Base-by-base conservation (phyloP, 176 grass and related monocot species). In the Musa beccarii region DNA sequence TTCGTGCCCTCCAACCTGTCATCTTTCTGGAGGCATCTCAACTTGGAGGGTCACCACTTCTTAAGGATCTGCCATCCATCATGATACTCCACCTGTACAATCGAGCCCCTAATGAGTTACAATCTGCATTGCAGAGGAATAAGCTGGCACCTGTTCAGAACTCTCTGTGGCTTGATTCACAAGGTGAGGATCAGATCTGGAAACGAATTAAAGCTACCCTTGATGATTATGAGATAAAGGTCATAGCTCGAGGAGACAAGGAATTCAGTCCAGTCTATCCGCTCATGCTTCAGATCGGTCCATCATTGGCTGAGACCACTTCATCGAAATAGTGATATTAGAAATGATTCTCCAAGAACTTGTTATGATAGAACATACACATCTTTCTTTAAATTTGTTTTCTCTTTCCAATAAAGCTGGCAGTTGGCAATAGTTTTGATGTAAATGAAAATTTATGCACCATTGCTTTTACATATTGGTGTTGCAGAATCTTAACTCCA, bases 1-100 rank as follows among this genome's bases (percentile, higher is more conserved):
- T 95, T 49, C 81, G 91, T 52, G 88, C 95, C 15, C 89, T 99
- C 83, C 82, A 91, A 1, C 95, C 95, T 13, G 73, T 99, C 25
- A 75, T 99, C 53, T 99, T 99, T 80, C 76, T 99, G 84, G 95
- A 99, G 81, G 89, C 84, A 16, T 87, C 85, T 78, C 95, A 92
- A 70, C 88, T 99, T 73, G 59, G 72, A 71, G 85, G 86, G 25
- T 99, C 85, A 17, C 91, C 88, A 17, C 83, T 89, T 56, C 88
- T 94, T 67, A 79, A 87, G 64, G 95, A 99, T 65, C 71, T 99
- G 19, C 91, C 91, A 1, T 80, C 84, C 26, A 89, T 86, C 1
- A 85, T 94, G 78, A 85, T 99, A 86, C 88, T 99, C 69, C 95
- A 99, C 72, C 81, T 99, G 3, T 99, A 89, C 81, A 92, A 88